Base-by-base conservation (phyloP, 1,284 basidiomycete genomes). In the Taiwanofungus camphoratus region DNA sequence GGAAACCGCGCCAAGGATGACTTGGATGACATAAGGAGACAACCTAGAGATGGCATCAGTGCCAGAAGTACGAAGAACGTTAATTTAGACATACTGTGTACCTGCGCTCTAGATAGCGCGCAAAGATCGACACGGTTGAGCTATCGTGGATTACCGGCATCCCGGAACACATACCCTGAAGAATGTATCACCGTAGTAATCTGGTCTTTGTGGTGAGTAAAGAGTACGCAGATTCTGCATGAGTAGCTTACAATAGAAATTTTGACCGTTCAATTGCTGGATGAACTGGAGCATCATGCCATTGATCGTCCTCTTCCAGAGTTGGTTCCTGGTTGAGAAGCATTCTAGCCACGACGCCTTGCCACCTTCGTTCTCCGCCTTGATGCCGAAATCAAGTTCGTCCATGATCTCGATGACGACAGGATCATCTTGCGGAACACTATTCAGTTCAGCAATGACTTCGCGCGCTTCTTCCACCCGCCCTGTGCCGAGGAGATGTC, bases 241-340 rank as follows among this genome's bases (percentile, higher is more conserved):
- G 2, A 22, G 34, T 4, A 15, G 57, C 74, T 50, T 49, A 82
- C 82, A 85, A 58, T 82, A 83, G 61, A 85, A 83, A 59, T 82
- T 83, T 59, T 84, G 82, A 31, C 82, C 82, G 50, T 85, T 86
- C 29, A 90, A 64, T 53, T 90, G 87, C 53, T 89, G 86, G 41
- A 89, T 79, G 56, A 88, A 87, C 58, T 87, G 84, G 29, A 90
- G 63, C 80, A 88, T 85, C 78, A 87, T 87, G 26, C 82, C 81
- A 51, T 86, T 88, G 23, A 70, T 59, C 13, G 82, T 87, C 39
- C 85, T 72, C 61, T 79, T 82, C 77, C 82, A 87, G 22, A 88
- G 64, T 52, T 70, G 65, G 54, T 87, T 85, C 35, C 79, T 65
- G 4, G 71, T 69, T 0, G 79, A 82, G 71, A 90, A 89, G 62